Evolutionary conservation across 208 protist genomes (phyloP), one percentile per base, ranked within the genome.

Genomic region (Eutreptiella sp.): DNA sequence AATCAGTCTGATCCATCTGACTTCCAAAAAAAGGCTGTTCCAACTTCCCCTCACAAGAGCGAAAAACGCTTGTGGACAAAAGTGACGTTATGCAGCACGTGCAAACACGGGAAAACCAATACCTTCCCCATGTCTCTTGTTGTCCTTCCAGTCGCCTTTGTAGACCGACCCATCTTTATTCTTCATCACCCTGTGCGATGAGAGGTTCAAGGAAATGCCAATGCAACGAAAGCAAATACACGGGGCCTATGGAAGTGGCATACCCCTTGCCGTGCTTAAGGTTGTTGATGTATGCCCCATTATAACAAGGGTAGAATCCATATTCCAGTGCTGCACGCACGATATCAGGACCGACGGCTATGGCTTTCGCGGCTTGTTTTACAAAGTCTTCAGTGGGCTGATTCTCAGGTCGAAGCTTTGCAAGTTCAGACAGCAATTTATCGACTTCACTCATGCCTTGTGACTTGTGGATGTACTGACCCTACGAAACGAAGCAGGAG

Each of bases 141-240:
- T 88, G 38, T 88, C 80, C 9, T 84, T 45, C 55, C 88, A 89
- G 24, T 91, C 85, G n/a, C 85, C 85, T 58, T 88, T 86, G 75
- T 91, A 91, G 16, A 91, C 33, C 7, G 85, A 85, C 7, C 73
- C 80, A 39, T 91, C 85, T 47, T 89, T 89, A 71, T 87, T 85
- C 43, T 89, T 91, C 83, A 91, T 89, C 11, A 89, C 70, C 4
- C 85, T n/a, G n/a, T n/a, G n/a, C n/a, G n/a, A n/a, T n/a, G n/a
- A n/a, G n/a, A n/a, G n/a, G n/a, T n/a, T n/a, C n/a, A n/a, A n/a
- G n/a, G n/a, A n/a, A n/a, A n/a, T n/a, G n/a, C n/a, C n/a, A n/a
- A n/a, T n/a, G n/a, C n/a, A n/a, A n/a, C n/a, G n/a, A n/a, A n/a
- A n/a, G n/a, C n/a, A n/a, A n/a, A n/a, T n/a, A n/a, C n/a, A n/a